Evolutionary conservation across 2,329 filamentous ascomycete genomes (phyloP).

Genomic region (Ceratocystis ficicola): DNA sequence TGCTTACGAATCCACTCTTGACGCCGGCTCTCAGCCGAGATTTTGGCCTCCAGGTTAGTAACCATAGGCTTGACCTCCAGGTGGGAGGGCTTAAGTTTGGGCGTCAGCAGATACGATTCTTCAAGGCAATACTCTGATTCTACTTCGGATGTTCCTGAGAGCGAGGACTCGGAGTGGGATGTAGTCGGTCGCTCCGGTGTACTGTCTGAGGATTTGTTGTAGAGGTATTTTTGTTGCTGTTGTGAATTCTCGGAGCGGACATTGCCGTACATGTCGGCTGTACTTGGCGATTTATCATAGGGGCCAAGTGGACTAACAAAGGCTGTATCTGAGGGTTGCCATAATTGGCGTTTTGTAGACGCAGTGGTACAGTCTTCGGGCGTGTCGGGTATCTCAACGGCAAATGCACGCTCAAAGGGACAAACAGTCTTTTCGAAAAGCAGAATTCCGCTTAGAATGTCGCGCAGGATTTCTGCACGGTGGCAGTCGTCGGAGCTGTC

Average conservation of each 20-base stretch:
- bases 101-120: slow-evolving; percentile 19
- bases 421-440: slow-evolving; percentile 81
- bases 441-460: slow-evolving; percentile 58
- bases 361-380: slow-evolving; percentile 29
- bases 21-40: slow-evolving; percentile 19
- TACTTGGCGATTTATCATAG: slow-evolving; percentile 18
- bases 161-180: slow-evolving; percentile 21
- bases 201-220: slow-evolving; percentile 1
- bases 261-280: background rate
- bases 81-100: slow-evolving; percentile 11
- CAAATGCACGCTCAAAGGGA: slow-evolving; percentile 69
- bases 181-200: slow-evolving; percentile 18
- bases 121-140: slow-evolving; percentile 20
- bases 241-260: background rate
- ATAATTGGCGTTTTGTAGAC: slow-evolving; percentile 7
- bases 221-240: background rate
- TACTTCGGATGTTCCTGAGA: slow-evolving; percentile 19
- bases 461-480: slow-evolving; percentile 54
- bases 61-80: slow-evolving; percentile 16
- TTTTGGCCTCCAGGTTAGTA: slow-evolving; percentile 19
- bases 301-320: slow-evolving; percentile 20
- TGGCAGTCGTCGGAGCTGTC: slow-evolving; percentile 45
- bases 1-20: slow-evolving; percentile 22
- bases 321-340: slow-evolving; percentile 15
- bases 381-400: slow-evolving; percentile 57